Evolutionary conservation across 768 basidiomycete species (phyloP), one percentile per base, ranked within the genome.

Genomic region (Podaxis carcinomalis): DNA sequence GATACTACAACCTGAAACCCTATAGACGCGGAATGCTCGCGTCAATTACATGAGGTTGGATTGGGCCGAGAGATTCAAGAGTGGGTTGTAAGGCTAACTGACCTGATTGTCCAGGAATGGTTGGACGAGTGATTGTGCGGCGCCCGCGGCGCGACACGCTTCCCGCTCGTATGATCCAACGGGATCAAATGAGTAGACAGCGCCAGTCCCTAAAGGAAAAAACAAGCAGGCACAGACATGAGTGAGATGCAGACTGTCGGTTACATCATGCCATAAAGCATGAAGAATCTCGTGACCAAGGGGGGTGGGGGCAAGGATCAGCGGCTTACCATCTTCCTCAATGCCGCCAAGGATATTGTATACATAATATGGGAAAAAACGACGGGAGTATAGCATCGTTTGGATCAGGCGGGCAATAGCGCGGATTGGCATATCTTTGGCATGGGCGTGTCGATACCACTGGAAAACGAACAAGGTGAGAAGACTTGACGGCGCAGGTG

Each of bases 121-220:
- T 69, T 99, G 97, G 5, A 99, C 85, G 23, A 99, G 84, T 51
- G 87, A 83, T 71, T 93, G 90, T n/a, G 95, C 96, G 14, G 95
- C 90, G 53, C 97, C 97, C 51, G 95, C 95, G 40, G 95, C 95
- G 64, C 97, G 89, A 77, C 95, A 98, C 35, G 92, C 85, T 77
- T 97, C 95, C 62, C 97, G 90, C 76, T 98, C 95, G 74, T 99
- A 99, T 51, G 92, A 95, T 27, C 97, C 97, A 35, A 98, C 94
- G 40, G 97, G 97, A 75, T 99, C 97, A 74, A 97, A 99, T n/a
- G 96, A 98, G 81, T 99, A 99, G 32, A 99, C 95, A 9, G 96
- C 93, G 56, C 97, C 97, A 39, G 92, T 86, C 10, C 95, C 94
- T 96, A 70, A 68, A 68, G 66, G 54, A 64, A 65, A 51, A 44